Evolutionary conservation across 2,329 filamentous ascomycete genomes (phyloP), one percentile per base, ranked within the genome.

Genomic region (Penicillium brasilianum): DNA sequence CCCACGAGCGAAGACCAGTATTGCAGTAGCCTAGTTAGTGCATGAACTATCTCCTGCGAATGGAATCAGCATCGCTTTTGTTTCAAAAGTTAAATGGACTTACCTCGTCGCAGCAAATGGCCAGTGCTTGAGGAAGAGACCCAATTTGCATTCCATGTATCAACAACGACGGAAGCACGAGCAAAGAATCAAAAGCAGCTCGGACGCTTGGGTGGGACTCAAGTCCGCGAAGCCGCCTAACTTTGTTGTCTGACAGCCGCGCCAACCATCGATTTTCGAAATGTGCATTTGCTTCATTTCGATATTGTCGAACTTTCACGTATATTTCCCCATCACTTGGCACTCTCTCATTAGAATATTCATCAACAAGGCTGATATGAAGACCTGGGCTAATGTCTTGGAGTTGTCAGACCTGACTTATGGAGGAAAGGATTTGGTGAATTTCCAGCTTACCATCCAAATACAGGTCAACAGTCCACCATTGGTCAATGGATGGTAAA

Each of bases 241-340:
- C 49, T 62, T 67, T 69, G 37, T 64, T 69, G 8, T 46, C n/a
- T 25, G 54, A 63, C 20, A 69, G 56, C 36, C 55, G 60, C 13
- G 59, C 53, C 16, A 58, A 46, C 65, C 44, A 69, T 43, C 59
- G 52, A 49, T 64, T 62, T 30, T 67, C 44, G 49, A 67, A 67
- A 46, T 52, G 55, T 13, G 55, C 22, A 61, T 71, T 71, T 30
- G 28, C 49, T 46, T 71, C 44, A 25, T 63, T 30, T 64, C 60
- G 41, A 57, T 71, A 71, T 36, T 71, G 59, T 25, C 64, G 66
- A 32, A 69, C 55, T 57, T 71, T 71, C 11, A 56, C 55, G 51
- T 69, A 71, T 10, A 71, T 64, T 39, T 69, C 63, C 37, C 69
- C 52, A 48, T 71, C 58, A 16, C 46, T 69, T 7, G 61, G 65